These are phyloP conservation scores for Nasturtium officinale DNA, from an alignment of 345 rosid species.

Conservation along the genomic window DNA sequence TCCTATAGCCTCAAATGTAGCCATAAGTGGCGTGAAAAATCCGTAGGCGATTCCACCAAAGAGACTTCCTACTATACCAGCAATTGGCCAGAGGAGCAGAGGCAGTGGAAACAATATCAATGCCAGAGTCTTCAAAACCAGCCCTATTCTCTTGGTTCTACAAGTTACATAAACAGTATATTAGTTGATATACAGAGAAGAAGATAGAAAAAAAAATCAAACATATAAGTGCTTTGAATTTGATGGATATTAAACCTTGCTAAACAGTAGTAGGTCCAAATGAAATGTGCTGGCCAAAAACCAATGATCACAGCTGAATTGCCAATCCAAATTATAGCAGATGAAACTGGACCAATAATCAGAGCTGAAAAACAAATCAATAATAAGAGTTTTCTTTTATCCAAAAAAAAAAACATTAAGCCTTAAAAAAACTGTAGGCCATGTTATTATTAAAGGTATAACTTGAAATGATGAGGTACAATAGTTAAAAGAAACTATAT, in stretches of 20 bases:
- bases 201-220: too few relatives aligned
- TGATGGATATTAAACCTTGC: slow-evolving; percentile 51
- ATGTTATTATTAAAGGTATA: neutral
- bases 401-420: neutral
- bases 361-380: slow-evolving; percentile 44
- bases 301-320: slow-evolving; percentile 69
- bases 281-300: slow-evolving; percentile 79
- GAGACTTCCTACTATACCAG: slow-evolving; percentile 68
- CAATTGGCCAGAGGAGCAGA: slow-evolving; percentile 65
- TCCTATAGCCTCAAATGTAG: slow-evolving; percentile 81
- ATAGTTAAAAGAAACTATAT: too few relatives aligned
- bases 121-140: slow-evolving; percentile 63
- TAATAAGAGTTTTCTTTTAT: neutral
- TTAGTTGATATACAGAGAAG: neutral
- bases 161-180: slow-evolving; percentile 1
- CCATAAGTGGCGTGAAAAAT: slow-evolving; percentile 65
- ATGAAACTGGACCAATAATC: slow-evolving; percentile 57
- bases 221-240: too few relatives aligned
- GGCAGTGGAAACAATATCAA: slow-evolving; percentile 65
- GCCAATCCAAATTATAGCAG: slow-evolving; percentile 53
- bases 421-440: neutral
- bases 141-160: slow-evolving; percentile 77
- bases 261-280: slow-evolving; percentile 77
- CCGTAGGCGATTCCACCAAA: slow-evolving; percentile 81
- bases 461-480: neutral